Conservation (phyloP, 2,329 filamentous ascomycete species). For the Paracamarosporium sp. region DNA sequence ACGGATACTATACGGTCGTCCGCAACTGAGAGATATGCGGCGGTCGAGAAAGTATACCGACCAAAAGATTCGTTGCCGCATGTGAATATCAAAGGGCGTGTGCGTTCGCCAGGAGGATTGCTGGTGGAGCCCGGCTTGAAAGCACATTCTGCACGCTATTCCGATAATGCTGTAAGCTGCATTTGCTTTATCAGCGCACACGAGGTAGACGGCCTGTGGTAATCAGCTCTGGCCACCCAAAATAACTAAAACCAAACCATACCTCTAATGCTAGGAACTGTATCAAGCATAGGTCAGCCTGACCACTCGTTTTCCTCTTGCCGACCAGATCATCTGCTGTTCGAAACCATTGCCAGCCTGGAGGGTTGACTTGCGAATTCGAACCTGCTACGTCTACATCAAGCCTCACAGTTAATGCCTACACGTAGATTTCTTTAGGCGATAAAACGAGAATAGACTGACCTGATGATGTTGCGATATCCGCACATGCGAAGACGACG, state of each 20-base stretch:
- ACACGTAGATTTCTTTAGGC: not conserved
- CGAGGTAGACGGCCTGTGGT: conserved; percentile 35
- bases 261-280: conserved; percentile 39
- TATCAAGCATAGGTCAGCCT: conserved; percentile 30
- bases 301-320: conserved; percentile 27
- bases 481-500: conserved; percentile 33
- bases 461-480: conserved; percentile 15
- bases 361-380: conserved; percentile 13
- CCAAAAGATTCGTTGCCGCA: conserved; percentile 39
- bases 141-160: conserved; percentile 32
- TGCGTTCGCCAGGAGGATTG: conserved; percentile 27
- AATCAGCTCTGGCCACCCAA: not conserved
- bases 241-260: not conserved
- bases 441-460: not conserved
- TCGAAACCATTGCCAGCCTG: conserved; percentile 40
- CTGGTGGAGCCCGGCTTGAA: conserved; percentile 37
- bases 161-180: conserved; percentile 39
- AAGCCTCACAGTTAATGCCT: not conserved
- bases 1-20: conserved; percentile 37
- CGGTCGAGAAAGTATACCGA: conserved; percentile 33
- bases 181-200: conserved; percentile 31
- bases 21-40: conserved; percentile 37
- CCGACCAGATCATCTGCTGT: conserved; percentile 36
- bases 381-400: conserved; percentile 4
- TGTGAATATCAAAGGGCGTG: conserved; percentile 23